phyloP scores from a whole-genome alignment of 306 rosid genomes.

The Canavalia ensiformis region DNA sequence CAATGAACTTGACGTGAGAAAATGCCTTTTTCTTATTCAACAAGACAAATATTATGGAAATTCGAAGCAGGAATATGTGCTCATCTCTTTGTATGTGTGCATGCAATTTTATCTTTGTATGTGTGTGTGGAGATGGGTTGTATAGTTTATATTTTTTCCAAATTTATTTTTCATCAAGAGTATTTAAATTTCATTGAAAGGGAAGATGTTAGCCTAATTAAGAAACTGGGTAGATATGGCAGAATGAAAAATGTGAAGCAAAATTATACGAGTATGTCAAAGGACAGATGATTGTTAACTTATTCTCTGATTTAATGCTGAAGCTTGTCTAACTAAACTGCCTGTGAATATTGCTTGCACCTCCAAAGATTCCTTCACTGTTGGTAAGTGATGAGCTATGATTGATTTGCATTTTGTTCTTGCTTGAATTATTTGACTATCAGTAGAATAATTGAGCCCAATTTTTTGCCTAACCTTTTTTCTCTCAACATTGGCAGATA shows the following conservation, averaged over 20 bases:
- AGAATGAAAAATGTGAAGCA: constrained; percentile 7
- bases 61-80: neutral
- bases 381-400: neutral
- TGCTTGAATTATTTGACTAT: constrained; percentile 17
- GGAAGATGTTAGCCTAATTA: neutral
- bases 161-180: neutral
- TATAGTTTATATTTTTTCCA: neutral
- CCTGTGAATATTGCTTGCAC: constrained; percentile 22
- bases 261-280: constrained; percentile 19
- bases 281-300: neutral
- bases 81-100: neutral
- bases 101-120: neutral
- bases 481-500: constrained; percentile 3
- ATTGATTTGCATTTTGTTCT: constrained; percentile 29
- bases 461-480: neutral
- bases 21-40: neutral
- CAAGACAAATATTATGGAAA: neutral
- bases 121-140: neutral
- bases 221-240: constrained; percentile 29
- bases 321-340: neutral
- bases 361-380: neutral
- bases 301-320: constrained; percentile 12
- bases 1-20: neutral
- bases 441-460: neutral
- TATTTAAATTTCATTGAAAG: neutral